Evolutionary conservation across 1,284 basidiomycete genomes (phyloP), one percentile per base, ranked within the genome.

Genomic region (Ceratobasidium sp.): DNA sequence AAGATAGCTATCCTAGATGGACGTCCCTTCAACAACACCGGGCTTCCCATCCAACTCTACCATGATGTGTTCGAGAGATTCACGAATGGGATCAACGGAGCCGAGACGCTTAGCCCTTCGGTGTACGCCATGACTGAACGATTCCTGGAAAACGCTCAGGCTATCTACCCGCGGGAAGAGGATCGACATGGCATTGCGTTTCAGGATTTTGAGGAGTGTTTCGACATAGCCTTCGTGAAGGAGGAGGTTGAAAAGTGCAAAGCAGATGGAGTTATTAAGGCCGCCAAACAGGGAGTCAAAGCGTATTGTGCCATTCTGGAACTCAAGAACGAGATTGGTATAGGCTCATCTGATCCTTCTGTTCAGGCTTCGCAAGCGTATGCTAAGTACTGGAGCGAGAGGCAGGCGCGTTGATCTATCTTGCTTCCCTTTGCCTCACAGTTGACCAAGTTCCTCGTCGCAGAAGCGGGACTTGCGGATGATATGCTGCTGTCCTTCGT

Each of bases 401-500:
- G 13, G 8, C n/a, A 35, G 14, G 46, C 44, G 44, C 30, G 57
- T 59, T n/a, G n/a, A n/a, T n/a, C n/a, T n/a, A n/a, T n/a, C n/a
- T n/a, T n/a, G n/a, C n/a, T n/a, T n/a, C n/a, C n/a, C n/a, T n/a
- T n/a, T n/a, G n/a, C n/a, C n/a, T n/a, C n/a, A n/a, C n/a, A n/a
- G n/a, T n/a, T n/a, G n/a, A n/a, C n/a, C n/a, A n/a, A n/a, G n/a
- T n/a, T n/a, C n/a, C n/a, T n/a, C n/a, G n/a, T n/a, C n/a, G n/a
- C 21, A 38, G 23, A 41, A 18, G 47, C 30, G 16, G 50, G 28
- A 38, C 28, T 38, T 73, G 14, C 50, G 41, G n/a, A 49, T 16
- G 21, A n/a, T 2, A 41, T 76, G 58, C 21, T 62, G 71, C 50
- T 76, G 75, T 49, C 75, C 75, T 4, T 52, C 72, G 13, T 52